Base-by-base conservation (phyloP, 495 filamentous ascomycete genomes). In the Xylaria bambusicola region DNA sequence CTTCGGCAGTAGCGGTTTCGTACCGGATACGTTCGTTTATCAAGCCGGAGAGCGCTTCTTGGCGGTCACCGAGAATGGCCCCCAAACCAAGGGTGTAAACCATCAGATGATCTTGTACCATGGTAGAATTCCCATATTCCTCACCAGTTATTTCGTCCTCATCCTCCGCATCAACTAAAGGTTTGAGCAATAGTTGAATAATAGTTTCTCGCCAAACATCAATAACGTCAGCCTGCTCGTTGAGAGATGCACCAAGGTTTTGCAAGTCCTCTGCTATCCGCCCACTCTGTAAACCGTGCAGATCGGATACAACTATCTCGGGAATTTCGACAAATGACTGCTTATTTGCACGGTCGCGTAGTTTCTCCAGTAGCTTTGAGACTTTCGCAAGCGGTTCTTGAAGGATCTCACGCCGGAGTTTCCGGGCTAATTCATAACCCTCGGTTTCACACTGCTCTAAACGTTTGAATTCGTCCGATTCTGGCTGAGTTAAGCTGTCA, bases 91-190 rank as follows among this genome's bases (percentile, higher is more conserved):
- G 82, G 60, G 93, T 86, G 68, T 93, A 96, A 17, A 88, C 89
- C 73, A 91, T 89, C 35, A 96, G 85, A 29, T 81, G 74, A 61
- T 95, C 92, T 70, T 97, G 93, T 41, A 87, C 80, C 69, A 89
- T 90, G 0, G 89, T 93, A 2, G 93, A 94, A 15, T 87, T 82
- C 60, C 92, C 90, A 61, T 94, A 95, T 69, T 97, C 93, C 21
- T 97, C 84, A 33, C 94, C 93, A 38, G 92, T 89, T 1, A 86
- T 80, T 35, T 94, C 89, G 7, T 80, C 75, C 13, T 80, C 82
- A 6, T 84, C 80, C 49, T 95, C 91, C 64, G 92, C 84, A 63
- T 97, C 94, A 21, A 98, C 88, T 6, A 98, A 78, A 0, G 89
- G 83, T 44, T 85, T 78, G 1, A 86, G 73, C 2, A 97, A 79